Percentiles rank a stretch among this genome's conserved stretches.
Evolutionary conservation across 176 grass and related monocot species (phyloP).

Genomic region (Typha latifolia): DNA sequence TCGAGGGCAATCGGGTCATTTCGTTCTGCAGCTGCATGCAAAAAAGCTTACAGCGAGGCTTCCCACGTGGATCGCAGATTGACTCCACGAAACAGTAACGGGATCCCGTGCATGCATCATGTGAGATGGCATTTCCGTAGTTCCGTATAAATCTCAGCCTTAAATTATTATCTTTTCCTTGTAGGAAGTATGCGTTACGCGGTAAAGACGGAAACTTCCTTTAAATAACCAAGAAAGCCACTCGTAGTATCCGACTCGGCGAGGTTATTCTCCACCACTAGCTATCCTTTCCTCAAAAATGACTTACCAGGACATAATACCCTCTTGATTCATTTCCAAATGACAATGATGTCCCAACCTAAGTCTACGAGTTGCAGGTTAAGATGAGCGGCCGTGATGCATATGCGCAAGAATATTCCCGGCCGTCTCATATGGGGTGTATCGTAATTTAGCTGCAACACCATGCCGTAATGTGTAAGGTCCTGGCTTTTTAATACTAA

Average conservation of each 20-base stretch:
- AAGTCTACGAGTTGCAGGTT: background rate
- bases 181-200: no score
- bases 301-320: no score
- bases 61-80: background rate
- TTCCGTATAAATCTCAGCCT: background rate
- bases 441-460: conserved; percentile 12
- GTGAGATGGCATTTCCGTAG: background rate
- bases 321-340: no score
- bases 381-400: conserved; percentile 8
- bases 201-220: no score
- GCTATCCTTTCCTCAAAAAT: no score
- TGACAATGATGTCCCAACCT: background rate
- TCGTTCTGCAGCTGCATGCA: background rate
- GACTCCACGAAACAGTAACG: background rate
- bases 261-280: no score
- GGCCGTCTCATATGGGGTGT: background rate
- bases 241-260: no score
- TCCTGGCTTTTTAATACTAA: background rate
- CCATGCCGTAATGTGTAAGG: background rate
- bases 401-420: background rate
- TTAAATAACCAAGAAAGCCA: no score
- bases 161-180: background rate
- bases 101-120: background rate
- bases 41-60: background rate
- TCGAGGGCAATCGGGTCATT: background rate